A percentile compares a stretch with the other conserved stretches of the same genome.
Evolutionary conservation across 2,329 filamentous ascomycete species (phyloP).

Genomic region (Talaromyces amestolkiae): DNA sequence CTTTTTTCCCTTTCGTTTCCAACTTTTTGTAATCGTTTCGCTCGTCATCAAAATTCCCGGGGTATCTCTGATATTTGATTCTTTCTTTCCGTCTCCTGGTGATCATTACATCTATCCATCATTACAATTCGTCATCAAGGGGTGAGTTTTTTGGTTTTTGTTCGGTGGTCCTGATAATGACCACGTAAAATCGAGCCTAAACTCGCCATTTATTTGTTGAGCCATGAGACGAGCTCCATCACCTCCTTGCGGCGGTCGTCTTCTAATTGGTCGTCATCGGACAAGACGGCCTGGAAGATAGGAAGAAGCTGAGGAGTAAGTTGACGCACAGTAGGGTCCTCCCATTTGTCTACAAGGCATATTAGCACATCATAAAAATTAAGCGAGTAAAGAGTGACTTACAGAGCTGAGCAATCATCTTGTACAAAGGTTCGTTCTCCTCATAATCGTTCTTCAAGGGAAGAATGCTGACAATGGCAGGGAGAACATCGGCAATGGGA

Average conservation of each 20-base stretch:
- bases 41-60: conserved; percentile 20
- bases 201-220: conserved; percentile 35
- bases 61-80: conserved; percentile 14
- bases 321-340: conserved; percentile 45
- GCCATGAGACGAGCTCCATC: conserved; percentile 48
- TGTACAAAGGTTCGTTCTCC: conserved; percentile 91
- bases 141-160: neutral
- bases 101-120: conserved; percentile 17
- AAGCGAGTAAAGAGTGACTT: conserved; percentile 40
- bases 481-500: conserved; percentile 77
- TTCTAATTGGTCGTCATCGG: conserved; percentile 47
- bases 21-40: conserved; percentile 12
- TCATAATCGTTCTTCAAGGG: conserved; percentile 92
- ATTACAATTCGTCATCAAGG: conserved; percentile 14
- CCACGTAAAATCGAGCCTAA: neutral
- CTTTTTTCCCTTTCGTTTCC: neutral
- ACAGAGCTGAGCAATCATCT: conserved; percentile 86
- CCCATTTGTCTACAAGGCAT: conserved; percentile 40
- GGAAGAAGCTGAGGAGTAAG: conserved; percentile 48
- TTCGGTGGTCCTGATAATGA: neutral
- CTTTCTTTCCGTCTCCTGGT: conserved; percentile 10
- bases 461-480: conserved; percentile 72
- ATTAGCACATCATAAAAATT: neutral
- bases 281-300: conserved; percentile 48
- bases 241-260: conserved; percentile 48